Evolutionary conservation across 202 grass and related monocot species (phyloP).

Genomic region (Panicum hallii): DNA sequence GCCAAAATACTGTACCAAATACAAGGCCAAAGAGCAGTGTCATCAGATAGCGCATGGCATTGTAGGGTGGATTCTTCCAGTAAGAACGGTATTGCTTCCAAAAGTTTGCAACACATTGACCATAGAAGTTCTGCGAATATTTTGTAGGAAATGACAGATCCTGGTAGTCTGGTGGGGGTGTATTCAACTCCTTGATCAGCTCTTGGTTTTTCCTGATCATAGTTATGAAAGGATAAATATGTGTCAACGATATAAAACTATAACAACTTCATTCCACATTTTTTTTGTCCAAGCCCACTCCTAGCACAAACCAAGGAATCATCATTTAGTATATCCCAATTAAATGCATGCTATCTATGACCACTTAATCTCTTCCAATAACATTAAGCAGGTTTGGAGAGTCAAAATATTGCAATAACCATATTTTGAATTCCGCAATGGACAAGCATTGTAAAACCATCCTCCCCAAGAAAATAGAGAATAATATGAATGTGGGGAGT

Average conservation of each 20-base stretch:
- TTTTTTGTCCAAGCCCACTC: background rate
- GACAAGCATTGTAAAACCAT: background rate
- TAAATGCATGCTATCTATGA: background rate
- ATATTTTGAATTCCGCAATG: background rate
- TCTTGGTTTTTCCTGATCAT: conserved; percentile 76
- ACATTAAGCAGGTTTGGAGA: background rate
- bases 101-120: conserved; percentile 68
- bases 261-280: background rate
- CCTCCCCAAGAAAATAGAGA: conserved; percentile 13
- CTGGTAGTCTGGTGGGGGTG: conserved; percentile 49
- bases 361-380: background rate
- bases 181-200: conserved; percentile 77
- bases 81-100: conserved; percentile 91
- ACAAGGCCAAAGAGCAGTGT: conserved; percentile 65
- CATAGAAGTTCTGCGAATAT: conserved; percentile 72
- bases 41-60: conserved; percentile 74
- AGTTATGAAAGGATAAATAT: conserved; percentile 21
- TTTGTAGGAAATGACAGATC: conserved; percentile 88
- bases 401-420: background rate
- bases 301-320: conserved; percentile 1
- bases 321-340: background rate
- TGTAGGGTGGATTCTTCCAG: conserved; percentile 92
- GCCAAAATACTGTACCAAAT: conserved; percentile 88
- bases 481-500: conserved; percentile 8
- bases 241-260: conserved; percentile 22